Evolutionary conservation across 2,329 filamentous ascomycete species (phyloP).

Genomic region (Aspergillus quadrilineatus): DNA sequence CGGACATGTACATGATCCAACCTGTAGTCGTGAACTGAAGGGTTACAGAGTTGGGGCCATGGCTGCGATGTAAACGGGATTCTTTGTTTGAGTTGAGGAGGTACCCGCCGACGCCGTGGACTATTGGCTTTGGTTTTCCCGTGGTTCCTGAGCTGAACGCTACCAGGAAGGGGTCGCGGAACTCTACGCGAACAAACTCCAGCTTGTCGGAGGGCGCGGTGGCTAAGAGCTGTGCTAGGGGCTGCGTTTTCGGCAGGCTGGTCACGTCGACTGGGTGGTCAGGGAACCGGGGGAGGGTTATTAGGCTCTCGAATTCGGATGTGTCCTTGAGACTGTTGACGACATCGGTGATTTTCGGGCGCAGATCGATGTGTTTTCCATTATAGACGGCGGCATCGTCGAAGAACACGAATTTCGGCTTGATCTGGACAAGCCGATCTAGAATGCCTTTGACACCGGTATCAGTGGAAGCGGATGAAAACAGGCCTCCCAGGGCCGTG

Average conservation of each 20-base stretch:
- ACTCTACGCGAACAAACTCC: slow-evolving; percentile 62
- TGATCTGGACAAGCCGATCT: slow-evolving; percentile 71
- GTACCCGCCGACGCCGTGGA: slow-evolving; percentile 60
- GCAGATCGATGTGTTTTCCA: slow-evolving; percentile 65
- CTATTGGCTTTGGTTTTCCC: slow-evolving; percentile 80
- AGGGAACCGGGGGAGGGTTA: slow-evolving; percentile 67
- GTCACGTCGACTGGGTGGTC: slow-evolving; percentile 58
- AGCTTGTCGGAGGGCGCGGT: slow-evolving; percentile 35
- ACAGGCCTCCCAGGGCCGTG: slow-evolving; percentile 61
- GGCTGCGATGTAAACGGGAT: slow-evolving; percentile 51
- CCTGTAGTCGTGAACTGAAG: slow-evolving; percentile 69
- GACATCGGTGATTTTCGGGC: slow-evolving; percentile 68
- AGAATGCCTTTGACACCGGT: slow-evolving; percentile 78
- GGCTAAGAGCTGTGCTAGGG: slow-evolving; percentile 43
- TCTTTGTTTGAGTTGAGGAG: slow-evolving; percentile 57
- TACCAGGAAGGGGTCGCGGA: slow-evolving; percentile 73
- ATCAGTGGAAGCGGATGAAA: slow-evolving; percentile 75
- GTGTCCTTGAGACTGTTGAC: slow-evolving; percentile 62
- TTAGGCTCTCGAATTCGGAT: slow-evolving; percentile 60
- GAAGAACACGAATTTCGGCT: slow-evolving; percentile 77
- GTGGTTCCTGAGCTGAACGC: slow-evolving; percentile 81
- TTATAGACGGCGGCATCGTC: slow-evolving; percentile 47
- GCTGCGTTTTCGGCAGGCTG: slow-evolving; percentile 47
- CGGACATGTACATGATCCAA: slow-evolving; percentile 84
- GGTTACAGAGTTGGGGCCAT: slow-evolving; percentile 43